A percentile compares a stretch with the other conserved stretches of the same genome.
phyloP scores from a whole-genome alignment of 345 rosid species.

The Eucalyptus curtisii region DNA sequence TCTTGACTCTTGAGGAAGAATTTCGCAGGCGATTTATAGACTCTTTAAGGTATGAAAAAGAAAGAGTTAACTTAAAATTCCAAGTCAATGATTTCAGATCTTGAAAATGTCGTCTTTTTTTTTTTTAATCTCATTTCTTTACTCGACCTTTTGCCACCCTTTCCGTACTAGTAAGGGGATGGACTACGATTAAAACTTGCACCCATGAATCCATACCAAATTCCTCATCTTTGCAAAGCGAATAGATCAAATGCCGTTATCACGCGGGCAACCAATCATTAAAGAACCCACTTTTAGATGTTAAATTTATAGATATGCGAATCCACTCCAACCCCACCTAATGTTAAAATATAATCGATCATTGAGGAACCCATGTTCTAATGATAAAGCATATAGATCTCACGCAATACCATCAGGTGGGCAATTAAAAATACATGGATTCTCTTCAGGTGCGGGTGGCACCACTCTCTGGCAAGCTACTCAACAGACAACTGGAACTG shows the following conservation, averaged over 20 bases:
- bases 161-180: background rate
- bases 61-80: background rate
- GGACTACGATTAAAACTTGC: background rate
- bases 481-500: background rate
- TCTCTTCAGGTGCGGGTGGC: too few species aligned
- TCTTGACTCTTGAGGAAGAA: background rate
- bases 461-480: background rate
- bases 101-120: background rate
- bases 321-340: background rate
- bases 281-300: background rate
- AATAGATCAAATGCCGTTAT: background rate
- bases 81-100: background rate
- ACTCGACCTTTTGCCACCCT: background rate
- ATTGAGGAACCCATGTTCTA: background rate
- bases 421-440: too few species aligned
- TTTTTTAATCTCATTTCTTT: background rate
- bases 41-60: too few species aligned
- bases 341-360: background rate
- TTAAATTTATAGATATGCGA: background rate
- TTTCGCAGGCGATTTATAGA: background rate
- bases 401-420: background rate
- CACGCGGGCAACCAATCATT: background rate
- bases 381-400: background rate
- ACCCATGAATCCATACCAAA: background rate
- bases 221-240: background rate